Evolutionary conservation across 495 filamentous ascomycete genomes (phyloP).

Genomic region (Parmelia sp.): DNA sequence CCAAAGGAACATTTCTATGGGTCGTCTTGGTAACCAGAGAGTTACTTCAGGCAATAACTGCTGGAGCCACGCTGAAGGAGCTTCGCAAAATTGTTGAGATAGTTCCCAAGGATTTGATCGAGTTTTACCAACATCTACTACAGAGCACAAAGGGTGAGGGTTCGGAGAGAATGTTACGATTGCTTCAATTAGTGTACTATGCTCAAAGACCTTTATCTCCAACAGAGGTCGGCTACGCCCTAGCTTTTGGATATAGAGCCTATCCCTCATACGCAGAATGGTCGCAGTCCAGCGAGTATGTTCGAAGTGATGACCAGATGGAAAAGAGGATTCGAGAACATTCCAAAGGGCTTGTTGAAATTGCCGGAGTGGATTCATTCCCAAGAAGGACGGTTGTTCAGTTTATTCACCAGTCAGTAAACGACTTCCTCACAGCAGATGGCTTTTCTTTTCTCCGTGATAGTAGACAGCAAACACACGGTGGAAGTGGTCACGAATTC

Average conservation of each 20-base stretch:
- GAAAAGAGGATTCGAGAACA: constrained; percentile 32
- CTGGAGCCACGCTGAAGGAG: constrained; percentile 24
- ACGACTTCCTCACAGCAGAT: constrained; percentile 17
- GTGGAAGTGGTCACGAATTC: neutral
- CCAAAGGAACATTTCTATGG: constrained; percentile 34
- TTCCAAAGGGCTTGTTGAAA: constrained; percentile 43
- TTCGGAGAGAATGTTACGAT: neutral
- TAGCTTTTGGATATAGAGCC: neutral
- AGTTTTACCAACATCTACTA: neutral
- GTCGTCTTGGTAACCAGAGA: constrained; percentile 32
- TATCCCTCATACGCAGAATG: constrained; percentile 20
- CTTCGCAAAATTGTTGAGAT: constrained; percentile 24
- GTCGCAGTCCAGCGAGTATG: neutral
- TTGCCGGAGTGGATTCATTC: constrained; percentile 10
- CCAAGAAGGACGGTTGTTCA: constrained; percentile 31
- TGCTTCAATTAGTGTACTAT: neutral
- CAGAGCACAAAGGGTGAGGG: neutral
- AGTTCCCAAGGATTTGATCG: neutral
- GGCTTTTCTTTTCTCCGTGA: neutral
- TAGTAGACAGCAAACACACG: neutral
- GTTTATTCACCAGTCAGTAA: constrained; percentile 49
- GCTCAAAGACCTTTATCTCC: neutral
- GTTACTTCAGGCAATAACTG: constrained; percentile 28
- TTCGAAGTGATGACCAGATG: constrained; percentile 17
- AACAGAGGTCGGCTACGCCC: constrained; percentile 1